Conservation (phyloP, 805 yeast species). For the Schwanniomyces pseudopolymorphus region DNA sequence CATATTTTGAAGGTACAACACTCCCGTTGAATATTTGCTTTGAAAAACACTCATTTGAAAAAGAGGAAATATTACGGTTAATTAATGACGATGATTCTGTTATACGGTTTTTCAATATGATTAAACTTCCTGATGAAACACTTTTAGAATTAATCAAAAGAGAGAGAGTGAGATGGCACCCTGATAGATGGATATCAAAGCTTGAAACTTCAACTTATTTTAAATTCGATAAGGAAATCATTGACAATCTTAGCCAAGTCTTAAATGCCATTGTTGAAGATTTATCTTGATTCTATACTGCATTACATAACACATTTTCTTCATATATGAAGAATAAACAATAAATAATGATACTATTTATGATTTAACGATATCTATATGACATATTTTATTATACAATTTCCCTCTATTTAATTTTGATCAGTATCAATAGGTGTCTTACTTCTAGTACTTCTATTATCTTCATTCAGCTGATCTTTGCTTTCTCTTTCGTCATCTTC, state of each 20-base stretch:
- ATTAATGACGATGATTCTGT: conserved; percentile 23
- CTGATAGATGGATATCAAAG: conserved; percentile 54
- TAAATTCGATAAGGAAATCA: conserved; percentile 23
- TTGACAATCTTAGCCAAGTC: conserved; percentile 29
- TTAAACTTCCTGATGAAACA: conserved; percentile 12
- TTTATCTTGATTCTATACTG: neutral
- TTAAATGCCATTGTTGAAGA: conserved; percentile 29
- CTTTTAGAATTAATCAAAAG: conserved; percentile 29
- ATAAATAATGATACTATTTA: neutral
- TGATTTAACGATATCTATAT: conserved; percentile 2
- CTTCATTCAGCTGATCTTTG: conserved; percentile 1
- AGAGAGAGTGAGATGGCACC: conserved; percentile 71
- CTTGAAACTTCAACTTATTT: conserved; percentile 13
- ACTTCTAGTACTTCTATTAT: conserved; percentile 1
- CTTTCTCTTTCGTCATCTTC: conserved; percentile 3
- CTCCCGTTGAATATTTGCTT: conserved; percentile 12
- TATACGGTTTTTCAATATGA: conserved; percentile 24
- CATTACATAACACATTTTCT: neutral
- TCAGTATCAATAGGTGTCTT: conserved; percentile 11
- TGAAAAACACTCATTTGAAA: conserved; percentile 11
- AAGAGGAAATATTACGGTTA: conserved; percentile 10
- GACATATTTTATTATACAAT: neutral
- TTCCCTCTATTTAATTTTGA: conserved; percentile 4
- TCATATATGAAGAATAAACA: neutral
- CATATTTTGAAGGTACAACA: conserved; percentile 14